Percentiles rank a stretch among this genome's conserved stretches.
Conservation (phyloP, 2,329 filamentous ascomycete genomes). For the Colletotrichum sojae region DNA sequence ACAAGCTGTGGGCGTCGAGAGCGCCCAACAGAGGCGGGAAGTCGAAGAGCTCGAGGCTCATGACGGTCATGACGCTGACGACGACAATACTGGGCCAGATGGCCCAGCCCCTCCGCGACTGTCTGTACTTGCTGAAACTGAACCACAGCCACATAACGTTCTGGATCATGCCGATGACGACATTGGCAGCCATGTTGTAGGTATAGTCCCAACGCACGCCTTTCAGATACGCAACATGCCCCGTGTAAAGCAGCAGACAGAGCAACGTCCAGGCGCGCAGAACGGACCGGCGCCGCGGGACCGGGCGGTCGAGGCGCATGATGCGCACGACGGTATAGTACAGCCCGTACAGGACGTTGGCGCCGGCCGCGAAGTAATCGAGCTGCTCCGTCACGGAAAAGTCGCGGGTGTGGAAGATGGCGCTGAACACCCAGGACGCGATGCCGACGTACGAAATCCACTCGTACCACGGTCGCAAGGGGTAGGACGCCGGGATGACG, state of each 20-base stretch:
- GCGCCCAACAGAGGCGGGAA: constrained; percentile 88
- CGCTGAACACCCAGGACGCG: constrained; percentile 87
- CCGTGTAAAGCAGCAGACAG: constrained; percentile 79
- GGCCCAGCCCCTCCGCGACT: constrained; percentile 82
- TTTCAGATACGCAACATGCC: constrained; percentile 87
- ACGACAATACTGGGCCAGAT: constrained; percentile 93
- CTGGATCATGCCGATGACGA: constrained; percentile 82
- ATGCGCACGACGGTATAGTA: constrained; percentile 88
- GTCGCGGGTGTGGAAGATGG: constrained; percentile 93
- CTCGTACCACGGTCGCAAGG: constrained; percentile 85
- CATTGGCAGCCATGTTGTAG: constrained; percentile 98
- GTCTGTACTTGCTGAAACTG: constrained; percentile 80
- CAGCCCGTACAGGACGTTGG: constrained; percentile 89
- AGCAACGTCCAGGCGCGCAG: constrained; percentile 82
- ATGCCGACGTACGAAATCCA: constrained; percentile 85
- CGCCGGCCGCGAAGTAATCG: constrained; percentile 96
- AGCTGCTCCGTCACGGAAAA: constrained; percentile 89
- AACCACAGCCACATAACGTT: constrained; percentile 91
- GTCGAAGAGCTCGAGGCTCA: constrained; percentile 96
- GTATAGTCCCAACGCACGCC: constrained; percentile 93
- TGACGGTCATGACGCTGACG: constrained; percentile 90
- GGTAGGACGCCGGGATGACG: constrained; percentile 79
- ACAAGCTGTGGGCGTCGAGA: constrained; percentile 94
- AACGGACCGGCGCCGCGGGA: constrained; percentile 60
- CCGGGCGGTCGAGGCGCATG: constrained; percentile 80